phyloP scores from a whole-genome alignment of 2,329 filamentous ascomycete species.

The Pestalotiopsis sp. region DNA sequence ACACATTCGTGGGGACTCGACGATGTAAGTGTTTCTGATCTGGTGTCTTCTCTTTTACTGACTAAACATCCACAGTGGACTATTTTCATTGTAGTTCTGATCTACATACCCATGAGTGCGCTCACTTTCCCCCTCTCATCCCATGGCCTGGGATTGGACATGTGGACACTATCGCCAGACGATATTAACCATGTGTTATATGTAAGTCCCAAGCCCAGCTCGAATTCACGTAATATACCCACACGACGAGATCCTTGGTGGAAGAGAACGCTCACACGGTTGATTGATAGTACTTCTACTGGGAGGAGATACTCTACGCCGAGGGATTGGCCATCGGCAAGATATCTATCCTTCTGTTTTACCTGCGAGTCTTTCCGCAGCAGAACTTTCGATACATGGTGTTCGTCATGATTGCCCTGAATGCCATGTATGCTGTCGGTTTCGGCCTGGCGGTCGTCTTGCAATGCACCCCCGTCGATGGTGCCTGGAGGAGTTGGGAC shows the following conservation, averaged over 20 bases:
- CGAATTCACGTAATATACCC: neutral
- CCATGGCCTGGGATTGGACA: neutral
- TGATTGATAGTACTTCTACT: constrained; percentile 1
- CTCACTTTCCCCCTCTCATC: neutral
- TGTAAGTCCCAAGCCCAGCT: neutral
- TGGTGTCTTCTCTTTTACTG: neutral
- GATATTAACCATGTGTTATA: constrained; percentile 1
- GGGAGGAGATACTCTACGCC: constrained; percentile 9
- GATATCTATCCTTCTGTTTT: constrained; percentile 26
- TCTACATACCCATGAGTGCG: constrained; percentile 3
- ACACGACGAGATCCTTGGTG: neutral
- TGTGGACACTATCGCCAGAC: constrained; percentile 4
- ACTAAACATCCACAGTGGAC: neutral
- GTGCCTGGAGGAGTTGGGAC: constrained; percentile 22
- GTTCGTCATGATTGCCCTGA: constrained; percentile 20
- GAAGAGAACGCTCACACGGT: neutral
- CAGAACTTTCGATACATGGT: constrained; percentile 13
- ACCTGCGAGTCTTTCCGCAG: constrained; percentile 23
- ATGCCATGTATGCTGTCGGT: constrained; percentile 15
- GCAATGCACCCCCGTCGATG: constrained; percentile 20
- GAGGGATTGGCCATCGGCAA: constrained; percentile 17
- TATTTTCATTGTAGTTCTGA: neutral
- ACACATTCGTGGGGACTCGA: constrained; percentile 5
- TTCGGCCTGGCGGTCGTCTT: constrained; percentile 18
- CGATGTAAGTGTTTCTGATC: neutral